Evolutionary conservation across 148 eudicot species (phyloP).

Genomic region (Persicaria tinctoria): DNA sequence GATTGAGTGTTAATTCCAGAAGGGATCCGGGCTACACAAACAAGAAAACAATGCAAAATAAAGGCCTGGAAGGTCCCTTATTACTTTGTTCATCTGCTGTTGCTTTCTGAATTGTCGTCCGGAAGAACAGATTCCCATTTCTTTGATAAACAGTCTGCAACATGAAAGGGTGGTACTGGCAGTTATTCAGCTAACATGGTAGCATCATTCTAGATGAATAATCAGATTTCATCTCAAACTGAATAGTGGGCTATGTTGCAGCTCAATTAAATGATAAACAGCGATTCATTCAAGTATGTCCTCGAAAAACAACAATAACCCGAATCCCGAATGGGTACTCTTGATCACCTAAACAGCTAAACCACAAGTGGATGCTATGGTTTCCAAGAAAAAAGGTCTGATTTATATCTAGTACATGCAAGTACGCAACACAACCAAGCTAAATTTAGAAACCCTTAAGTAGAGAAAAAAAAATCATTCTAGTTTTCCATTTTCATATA

Average conservation of each 20-base stretch:
- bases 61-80: constrained; percentile 2
- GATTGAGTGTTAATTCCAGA: neutral
- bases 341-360: neutral
- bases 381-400: neutral
- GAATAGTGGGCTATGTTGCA: neutral
- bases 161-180: neutral
- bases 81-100: constrained; percentile 57
- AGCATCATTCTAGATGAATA: neutral
- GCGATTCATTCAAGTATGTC: neutral
- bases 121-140: constrained; percentile 57
- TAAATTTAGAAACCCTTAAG: neutral
- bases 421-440: neutral
- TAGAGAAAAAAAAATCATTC: neutral
- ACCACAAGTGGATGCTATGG: neutral
- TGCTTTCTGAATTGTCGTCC: constrained; percentile 53
- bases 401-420: neutral
- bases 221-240: neutral
- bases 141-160: constrained; percentile 63
- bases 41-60: neutral
- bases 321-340: neutral
- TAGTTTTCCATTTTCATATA: neutral
- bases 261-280: neutral
- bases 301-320: neutral
- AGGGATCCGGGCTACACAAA: neutral
- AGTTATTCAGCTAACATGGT: neutral